These are phyloP conservation scores for Rhodotorula paludigena DNA, from an alignment of 768 basidiomycete species.

Conservation along the genomic window DNA sequence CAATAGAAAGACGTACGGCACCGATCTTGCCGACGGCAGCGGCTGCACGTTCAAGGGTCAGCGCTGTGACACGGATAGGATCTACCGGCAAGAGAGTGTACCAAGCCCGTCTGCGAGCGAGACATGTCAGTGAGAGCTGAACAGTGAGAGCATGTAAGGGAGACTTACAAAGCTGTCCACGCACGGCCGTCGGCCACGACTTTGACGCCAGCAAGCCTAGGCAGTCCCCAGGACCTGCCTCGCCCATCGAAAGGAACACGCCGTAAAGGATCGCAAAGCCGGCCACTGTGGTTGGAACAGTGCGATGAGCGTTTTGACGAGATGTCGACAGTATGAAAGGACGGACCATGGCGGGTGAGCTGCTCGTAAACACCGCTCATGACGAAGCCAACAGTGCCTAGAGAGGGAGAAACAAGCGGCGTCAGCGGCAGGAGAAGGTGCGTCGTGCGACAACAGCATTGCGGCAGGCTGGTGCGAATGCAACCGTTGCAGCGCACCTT, in stretches of 20 bases:
- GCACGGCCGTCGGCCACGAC: conserved; percentile 74
- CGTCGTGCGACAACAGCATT: no score
- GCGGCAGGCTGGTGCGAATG: not conserved
- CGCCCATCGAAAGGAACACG: conserved; percentile 82
- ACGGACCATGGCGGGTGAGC: conserved; percentile 64
- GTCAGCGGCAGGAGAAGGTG: no score
- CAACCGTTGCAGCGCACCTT: conserved; percentile 1
- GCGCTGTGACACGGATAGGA: no score
- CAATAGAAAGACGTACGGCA: no score
- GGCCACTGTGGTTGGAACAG: conserved; percentile 35
- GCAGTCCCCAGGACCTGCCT: conserved; percentile 50
- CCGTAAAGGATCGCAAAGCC: conserved; percentile 67
- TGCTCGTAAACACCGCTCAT: conserved; percentile 62
- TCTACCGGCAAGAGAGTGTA: no score
- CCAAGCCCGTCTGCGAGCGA: conserved; percentile 37
- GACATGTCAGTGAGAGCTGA: not conserved
- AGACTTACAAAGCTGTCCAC: conserved; percentile 55
- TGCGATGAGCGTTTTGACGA: not conserved
- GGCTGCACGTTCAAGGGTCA: conserved; percentile 63
- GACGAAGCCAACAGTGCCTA: conserved; percentile 61
- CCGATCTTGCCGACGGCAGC: conserved; percentile 62
- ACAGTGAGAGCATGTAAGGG: not conserved
- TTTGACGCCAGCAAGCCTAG: conserved; percentile 67
- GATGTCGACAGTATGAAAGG: conserved; percentile 57
- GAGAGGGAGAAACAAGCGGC: not conserved